These are phyloP conservation scores for Telopea speciosissima DNA, from an alignment of 177 flowering plant genomes.

Conservation along the genomic window DNA sequence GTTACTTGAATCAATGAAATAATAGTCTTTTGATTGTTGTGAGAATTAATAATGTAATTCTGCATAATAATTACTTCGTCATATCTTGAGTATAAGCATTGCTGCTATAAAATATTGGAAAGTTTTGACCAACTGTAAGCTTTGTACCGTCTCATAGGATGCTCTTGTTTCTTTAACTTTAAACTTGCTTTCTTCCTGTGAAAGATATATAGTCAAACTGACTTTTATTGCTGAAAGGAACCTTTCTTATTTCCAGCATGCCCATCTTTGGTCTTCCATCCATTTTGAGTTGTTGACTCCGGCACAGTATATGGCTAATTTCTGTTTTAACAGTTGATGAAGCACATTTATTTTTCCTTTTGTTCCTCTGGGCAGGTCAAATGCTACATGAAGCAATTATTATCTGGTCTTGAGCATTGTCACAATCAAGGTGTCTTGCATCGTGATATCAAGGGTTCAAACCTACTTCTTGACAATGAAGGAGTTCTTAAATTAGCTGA, in stretches of 20 bases:
- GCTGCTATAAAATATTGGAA: too few species aligned
- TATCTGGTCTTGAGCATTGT: slow-evolving; percentile 32
- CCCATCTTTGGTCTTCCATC: neutral
- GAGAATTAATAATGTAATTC: too few species aligned
- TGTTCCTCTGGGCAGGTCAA: slow-evolving; percentile 20
- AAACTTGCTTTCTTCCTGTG: too few species aligned
- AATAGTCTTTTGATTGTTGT: too few species aligned
- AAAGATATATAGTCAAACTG: neutral
- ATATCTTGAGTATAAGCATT: too few species aligned
- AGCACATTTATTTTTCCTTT: neutral
- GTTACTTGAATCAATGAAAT: too few species aligned
- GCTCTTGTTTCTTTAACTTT: neutral
- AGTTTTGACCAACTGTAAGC: too few species aligned
- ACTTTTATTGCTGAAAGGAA: neutral
- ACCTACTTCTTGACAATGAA: slow-evolving; percentile 28
- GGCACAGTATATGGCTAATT: neutral
- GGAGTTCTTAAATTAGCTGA: slow-evolving; percentile 32
- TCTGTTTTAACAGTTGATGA: neutral
- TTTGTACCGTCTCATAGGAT: too few species aligned
- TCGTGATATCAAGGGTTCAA: slow-evolving; percentile 35
- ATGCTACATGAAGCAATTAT: slow-evolving; percentile 28
- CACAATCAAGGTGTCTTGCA: slow-evolving; percentile 27
- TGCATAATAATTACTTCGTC: too few species aligned
- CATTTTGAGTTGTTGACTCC: neutral
- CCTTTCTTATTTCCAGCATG: neutral